phyloP scores from a whole-genome alignment of 768 basidiomycete species.

The Royoungia palumana region DNA sequence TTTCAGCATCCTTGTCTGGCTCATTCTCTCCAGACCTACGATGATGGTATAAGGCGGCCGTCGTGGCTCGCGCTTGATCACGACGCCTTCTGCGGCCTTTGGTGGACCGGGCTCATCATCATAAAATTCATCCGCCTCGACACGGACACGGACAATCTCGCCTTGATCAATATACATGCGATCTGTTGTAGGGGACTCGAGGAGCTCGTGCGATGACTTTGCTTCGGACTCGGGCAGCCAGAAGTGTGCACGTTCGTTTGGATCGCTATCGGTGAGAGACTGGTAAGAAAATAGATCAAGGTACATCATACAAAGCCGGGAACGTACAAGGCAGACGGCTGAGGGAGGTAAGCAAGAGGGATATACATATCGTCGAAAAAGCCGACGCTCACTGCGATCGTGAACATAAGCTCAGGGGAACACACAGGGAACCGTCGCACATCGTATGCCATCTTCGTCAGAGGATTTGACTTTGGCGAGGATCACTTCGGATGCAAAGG shows the following conservation, averaged over 20 bases:
- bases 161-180: conserved; percentile 81
- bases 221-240: conserved; percentile 68
- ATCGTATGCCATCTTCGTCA: conserved; percentile 77
- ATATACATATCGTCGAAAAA: conserved; percentile 96
- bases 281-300: neutral
- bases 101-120: conserved; percentile 86
- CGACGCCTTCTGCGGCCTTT: conserved; percentile 67
- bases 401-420: neutral
- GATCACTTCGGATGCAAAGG: conserved; percentile 87
- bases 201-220: conserved; percentile 53
- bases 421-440: conserved; percentile 46
- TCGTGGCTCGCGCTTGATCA: conserved; percentile 45
- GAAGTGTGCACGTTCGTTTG: conserved; percentile 80
- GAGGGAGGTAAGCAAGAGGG: conserved; percentile 73
- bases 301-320: neutral
- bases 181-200: conserved; percentile 61
- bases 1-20: neutral
- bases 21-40: conserved; percentile 38
- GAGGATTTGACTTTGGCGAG: conserved; percentile 86
- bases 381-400: conserved; percentile 65
- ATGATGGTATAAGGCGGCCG: conserved; percentile 67
- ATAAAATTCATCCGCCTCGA: conserved; percentile 79
- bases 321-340: conserved; percentile 74
- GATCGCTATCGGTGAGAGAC: conserved; percentile 48
- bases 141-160: conserved; percentile 72